These are phyloP conservation scores for Leccinellum rugosiceps DNA, from an alignment of 768 basidiomycete genomes.

Conservation along the genomic window DNA sequence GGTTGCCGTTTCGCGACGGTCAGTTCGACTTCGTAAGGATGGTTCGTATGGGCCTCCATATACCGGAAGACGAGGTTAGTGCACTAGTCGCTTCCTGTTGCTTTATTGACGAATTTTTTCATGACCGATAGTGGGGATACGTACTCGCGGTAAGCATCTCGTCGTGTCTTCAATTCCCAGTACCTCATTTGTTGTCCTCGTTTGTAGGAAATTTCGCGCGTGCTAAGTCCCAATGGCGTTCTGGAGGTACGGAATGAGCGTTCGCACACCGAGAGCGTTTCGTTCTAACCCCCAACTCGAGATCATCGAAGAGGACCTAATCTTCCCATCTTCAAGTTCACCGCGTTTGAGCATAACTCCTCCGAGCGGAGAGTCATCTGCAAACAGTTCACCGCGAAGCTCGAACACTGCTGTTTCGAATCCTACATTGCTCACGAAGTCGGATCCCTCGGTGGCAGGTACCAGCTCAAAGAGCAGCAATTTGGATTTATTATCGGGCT, in stretches of 20 bases:
- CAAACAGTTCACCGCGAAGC: slow-evolving; percentile 25
- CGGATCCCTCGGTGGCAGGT: slow-evolving; percentile 20
- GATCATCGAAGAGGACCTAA: slow-evolving; percentile 72
- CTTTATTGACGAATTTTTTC: slow-evolving; percentile 17
- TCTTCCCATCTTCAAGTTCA: slow-evolving; percentile 54
- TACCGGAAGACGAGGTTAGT: slow-evolving; percentile 68
- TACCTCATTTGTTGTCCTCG: slow-evolving; percentile 12
- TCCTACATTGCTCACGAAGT: slow-evolving; percentile 16
- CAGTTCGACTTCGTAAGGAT: slow-evolving; percentile 68
- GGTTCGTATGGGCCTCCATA: slow-evolving; percentile 58
- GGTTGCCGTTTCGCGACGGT: slow-evolving; percentile 54
- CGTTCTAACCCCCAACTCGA: slow-evolving; percentile 26
- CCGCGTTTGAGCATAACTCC: slow-evolving; percentile 3
- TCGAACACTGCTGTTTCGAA: slow-evolving; percentile 27
- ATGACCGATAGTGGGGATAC: slow-evolving; percentile 52
- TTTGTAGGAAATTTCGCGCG: slow-evolving; percentile 60
- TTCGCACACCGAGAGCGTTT: neutral
- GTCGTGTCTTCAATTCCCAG: slow-evolving; percentile 10
- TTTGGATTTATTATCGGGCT: slow-evolving; percentile 9
- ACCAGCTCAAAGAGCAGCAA: slow-evolving; percentile 14
- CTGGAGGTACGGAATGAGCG: slow-evolving; percentile 50
- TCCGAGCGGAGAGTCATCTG: slow-evolving; percentile 16
- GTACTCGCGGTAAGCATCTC: slow-evolving; percentile 52
- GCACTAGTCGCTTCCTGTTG: neutral
- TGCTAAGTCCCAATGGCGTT: slow-evolving; percentile 58